Evolutionary conservation across 169 alveolate species (phyloP).

Genomic region (Plasmodium gonderi): DNA sequence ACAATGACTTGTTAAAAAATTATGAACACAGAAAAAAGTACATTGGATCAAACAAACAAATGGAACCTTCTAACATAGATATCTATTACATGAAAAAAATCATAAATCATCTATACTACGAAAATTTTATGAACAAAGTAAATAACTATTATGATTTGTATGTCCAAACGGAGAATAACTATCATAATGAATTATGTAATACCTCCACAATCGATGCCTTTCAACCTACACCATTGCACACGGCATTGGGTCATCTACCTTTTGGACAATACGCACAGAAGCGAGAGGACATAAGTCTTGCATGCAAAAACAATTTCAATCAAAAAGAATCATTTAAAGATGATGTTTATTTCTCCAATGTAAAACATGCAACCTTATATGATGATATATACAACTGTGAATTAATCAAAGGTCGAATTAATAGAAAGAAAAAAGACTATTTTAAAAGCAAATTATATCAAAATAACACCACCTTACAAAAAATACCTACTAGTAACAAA

Average conservation of each 20-base stretch:
- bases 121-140: constrained; percentile 30
- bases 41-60: background rate
- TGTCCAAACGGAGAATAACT: background rate
- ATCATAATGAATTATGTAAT: background rate
- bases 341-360: background rate
- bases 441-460: constrained; percentile 17
- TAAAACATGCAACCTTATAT: background rate
- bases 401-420: constrained; percentile 25
- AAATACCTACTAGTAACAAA: background rate
- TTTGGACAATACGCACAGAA: background rate
- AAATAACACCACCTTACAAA: background rate
- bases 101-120: constrained; percentile 48
- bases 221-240: background rate
- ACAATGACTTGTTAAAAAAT: constrained; percentile 43
- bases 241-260: too few relatives aligned
- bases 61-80: constrained; percentile 36
- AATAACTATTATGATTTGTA: constrained; percentile 18
- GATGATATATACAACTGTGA: constrained; percentile 70
- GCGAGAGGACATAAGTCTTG: background rate
- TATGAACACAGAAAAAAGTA: constrained; percentile 16
- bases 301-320: background rate
- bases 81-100: constrained; percentile 52
- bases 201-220: background rate
- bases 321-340: background rate
- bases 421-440: background rate